Evolutionary conservation across 2,329 filamentous ascomycete species (phyloP).

Genomic region (Botrytis tulipae): DNA sequence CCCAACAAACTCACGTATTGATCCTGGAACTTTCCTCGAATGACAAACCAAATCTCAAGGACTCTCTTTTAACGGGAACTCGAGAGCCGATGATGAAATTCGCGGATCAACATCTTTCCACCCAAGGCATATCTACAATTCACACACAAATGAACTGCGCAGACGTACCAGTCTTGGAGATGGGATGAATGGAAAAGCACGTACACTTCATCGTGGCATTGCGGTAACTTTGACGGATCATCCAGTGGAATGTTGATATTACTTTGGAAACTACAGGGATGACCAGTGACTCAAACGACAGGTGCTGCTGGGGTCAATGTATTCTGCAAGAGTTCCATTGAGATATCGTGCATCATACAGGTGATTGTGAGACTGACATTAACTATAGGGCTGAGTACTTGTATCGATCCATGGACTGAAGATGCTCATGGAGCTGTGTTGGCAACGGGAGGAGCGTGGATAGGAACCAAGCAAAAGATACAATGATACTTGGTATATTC

Average conservation of each 20-base stretch:
- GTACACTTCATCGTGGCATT: slow-evolving; percentile 57
- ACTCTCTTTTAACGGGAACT: slow-evolving; percentile 52
- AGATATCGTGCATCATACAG: slow-evolving; percentile 48
- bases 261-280: neutral
- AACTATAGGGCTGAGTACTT: slow-evolving; percentile 52
- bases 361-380: slow-evolving; percentile 44
- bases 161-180: slow-evolving; percentile 45
- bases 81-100: slow-evolving; percentile 52
- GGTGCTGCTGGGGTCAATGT: slow-evolving; percentile 55
- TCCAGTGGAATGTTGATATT: slow-evolving; percentile 50
- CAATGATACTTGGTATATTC: neutral
- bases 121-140: slow-evolving; percentile 34
- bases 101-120: slow-evolving; percentile 46
- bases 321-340: slow-evolving; percentile 51
- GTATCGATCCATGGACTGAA: slow-evolving; percentile 47
- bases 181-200: slow-evolving; percentile 53
- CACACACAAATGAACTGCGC: slow-evolving; percentile 20
- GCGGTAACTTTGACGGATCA: slow-evolving; percentile 59
- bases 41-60: slow-evolving; percentile 43
- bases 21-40: slow-evolving; percentile 42
- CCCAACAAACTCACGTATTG: slow-evolving; percentile 43
- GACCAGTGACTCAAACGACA: slow-evolving; percentile 24
- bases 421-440: slow-evolving; percentile 47
- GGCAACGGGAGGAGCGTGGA: slow-evolving; percentile 47
- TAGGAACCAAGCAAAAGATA: slow-evolving; percentile 43